Evolutionary conservation across 2,329 filamentous ascomycete species (phyloP).

Genomic region (Penicillium psychrosexuale): DNA sequence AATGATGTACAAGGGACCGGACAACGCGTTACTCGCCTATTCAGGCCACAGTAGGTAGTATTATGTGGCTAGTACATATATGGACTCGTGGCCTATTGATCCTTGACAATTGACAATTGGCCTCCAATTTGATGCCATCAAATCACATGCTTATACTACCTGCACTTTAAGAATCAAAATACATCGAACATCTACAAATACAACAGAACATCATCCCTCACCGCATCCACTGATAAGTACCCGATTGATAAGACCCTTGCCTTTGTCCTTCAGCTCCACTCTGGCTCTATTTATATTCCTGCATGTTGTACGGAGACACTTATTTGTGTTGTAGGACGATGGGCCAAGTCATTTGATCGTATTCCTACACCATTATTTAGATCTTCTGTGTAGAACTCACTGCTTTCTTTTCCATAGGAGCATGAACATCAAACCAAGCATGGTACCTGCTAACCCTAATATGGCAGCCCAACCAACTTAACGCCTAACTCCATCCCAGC

Average conservation of each 20-base stretch:
- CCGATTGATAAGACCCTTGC: not conserved
- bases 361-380: not conserved
- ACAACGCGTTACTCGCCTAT: not conserved
- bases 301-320: not conserved
- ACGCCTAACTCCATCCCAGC: not conserved
- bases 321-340: not conserved
- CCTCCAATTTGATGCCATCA: not conserved
- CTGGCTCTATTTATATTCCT: not conserved
- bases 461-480: not conserved
- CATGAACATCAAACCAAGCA: not conserved
- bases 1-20: not conserved
- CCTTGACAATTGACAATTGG: not conserved
- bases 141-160: not conserved
- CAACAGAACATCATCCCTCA: not conserved
- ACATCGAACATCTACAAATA: not conserved
- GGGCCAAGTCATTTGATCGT: not conserved
- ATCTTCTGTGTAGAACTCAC: not conserved
- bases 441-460: not conserved
- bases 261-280: not conserved
- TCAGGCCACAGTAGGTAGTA: not conserved
- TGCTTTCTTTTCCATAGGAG: not conserved
- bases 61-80: not conserved
- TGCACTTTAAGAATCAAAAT: not conserved
- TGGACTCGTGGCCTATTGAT: not conserved
- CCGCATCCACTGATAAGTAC: conserved; percentile 5